phyloP scores from a whole-genome alignment of 495 filamentous ascomycete genomes.

The Neurospora sp. region DNA sequence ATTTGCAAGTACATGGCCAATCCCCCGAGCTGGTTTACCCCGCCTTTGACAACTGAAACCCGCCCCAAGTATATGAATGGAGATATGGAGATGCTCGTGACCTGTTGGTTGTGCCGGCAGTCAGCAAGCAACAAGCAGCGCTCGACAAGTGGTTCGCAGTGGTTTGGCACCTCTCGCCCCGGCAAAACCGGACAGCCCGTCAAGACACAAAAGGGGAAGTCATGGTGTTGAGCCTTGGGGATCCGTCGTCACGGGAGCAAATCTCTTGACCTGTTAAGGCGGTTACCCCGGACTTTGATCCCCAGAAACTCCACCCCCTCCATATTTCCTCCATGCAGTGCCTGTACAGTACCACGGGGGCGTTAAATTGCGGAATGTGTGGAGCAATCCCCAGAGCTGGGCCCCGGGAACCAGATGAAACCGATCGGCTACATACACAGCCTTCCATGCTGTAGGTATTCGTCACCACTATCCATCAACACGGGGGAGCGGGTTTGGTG shows the following conservation, averaged over 20 bases:
- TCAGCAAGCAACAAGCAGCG: background rate
- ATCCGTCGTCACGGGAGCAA: background rate
- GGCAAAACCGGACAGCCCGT: background rate
- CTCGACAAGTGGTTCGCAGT: background rate
- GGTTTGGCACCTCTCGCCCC: background rate
- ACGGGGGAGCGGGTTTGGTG: background rate
- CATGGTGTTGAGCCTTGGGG: background rate
- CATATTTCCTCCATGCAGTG: background rate
- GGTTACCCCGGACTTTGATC: background rate
- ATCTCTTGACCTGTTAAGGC: background rate
- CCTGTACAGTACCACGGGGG: background rate
- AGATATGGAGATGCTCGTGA: background rate
- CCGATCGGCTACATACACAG: background rate
- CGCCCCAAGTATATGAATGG: background rate
- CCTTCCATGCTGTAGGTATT: background rate
- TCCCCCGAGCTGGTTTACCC: background rate
- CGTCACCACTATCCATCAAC: background rate
- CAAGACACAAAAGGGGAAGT: background rate
- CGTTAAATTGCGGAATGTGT: background rate
- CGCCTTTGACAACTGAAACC: background rate
- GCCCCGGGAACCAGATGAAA: background rate
- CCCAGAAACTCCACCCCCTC: background rate
- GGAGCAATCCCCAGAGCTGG: background rate
- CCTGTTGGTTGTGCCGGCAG: background rate
- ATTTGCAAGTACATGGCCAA: background rate